These are phyloP conservation scores for Linum tenue DNA, from an alignment of 345 rosid species.

Conservation along the genomic window DNA sequence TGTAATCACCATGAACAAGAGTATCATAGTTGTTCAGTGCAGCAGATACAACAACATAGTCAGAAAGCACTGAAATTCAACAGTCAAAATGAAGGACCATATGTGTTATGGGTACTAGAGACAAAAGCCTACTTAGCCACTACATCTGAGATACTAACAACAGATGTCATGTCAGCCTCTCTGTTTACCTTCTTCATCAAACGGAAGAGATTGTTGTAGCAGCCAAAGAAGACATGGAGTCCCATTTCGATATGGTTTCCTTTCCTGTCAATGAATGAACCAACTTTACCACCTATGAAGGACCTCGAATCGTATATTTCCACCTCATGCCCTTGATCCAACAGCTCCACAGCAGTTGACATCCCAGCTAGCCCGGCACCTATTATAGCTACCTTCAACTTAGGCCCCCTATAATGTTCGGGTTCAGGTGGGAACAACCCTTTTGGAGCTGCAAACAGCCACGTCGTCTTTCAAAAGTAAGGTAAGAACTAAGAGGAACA, in stretches of 20 bases:
- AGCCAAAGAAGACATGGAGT: conserved; percentile 94
- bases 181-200: conserved; percentile 80
- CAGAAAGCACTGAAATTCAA: no score
- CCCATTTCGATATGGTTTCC: conserved; percentile 99
- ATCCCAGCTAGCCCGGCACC: conserved; percentile 99
- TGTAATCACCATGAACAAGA: not conserved
- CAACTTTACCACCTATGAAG: conserved; percentile 98
- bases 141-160: not conserved
- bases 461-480: conserved; percentile 9
- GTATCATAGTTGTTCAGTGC: no score
- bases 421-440: conserved; percentile 97
- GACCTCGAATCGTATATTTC: conserved; percentile 85
- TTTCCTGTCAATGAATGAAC: conserved; percentile 80
- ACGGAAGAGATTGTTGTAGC: conserved; percentile 95
- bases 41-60: not conserved
- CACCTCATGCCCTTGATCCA: conserved; percentile 99
- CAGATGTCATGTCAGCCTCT: conserved; percentile 10
- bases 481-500: not conserved
- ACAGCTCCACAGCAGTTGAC: conserved; percentile 93
- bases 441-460: conserved; percentile 67
- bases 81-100: not conserved
- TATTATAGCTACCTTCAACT: conserved; percentile 91
- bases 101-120: not conserved
- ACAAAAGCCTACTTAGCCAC: not conserved
- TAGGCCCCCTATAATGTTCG: conserved; percentile 79